Evolutionary conservation across 164 flowering plant genomes (phyloP).

Genomic region (Nelumbo lutea): DNA sequence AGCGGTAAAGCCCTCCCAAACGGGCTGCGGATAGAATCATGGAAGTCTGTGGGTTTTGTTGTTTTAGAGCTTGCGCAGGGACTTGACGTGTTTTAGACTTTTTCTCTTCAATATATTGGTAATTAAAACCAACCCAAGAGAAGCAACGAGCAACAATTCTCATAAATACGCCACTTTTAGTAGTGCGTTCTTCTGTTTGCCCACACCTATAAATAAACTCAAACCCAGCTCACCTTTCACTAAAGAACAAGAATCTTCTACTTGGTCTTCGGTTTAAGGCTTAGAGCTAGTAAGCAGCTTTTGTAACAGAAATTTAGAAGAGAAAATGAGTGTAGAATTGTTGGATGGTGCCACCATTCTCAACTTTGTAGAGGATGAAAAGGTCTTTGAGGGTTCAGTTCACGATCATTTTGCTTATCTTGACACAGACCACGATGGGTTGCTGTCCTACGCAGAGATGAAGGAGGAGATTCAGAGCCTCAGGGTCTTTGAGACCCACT

Average conservation of each 20-base stretch:
- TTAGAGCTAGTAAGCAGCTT: too few relatives aligned
- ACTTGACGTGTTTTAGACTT: too few relatives aligned
- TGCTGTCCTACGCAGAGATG: slow-evolving; percentile 16
- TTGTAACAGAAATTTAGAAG: background rate
- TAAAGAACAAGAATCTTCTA: background rate
- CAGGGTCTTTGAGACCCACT: slow-evolving; percentile 17
- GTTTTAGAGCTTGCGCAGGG: too few relatives aligned
- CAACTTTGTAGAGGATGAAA: slow-evolving; percentile 16
- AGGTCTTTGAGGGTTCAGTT: slow-evolving; percentile 1
- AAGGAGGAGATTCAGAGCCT: slow-evolving; percentile 12
- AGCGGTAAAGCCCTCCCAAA: too few relatives aligned
- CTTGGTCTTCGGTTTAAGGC: background rate
- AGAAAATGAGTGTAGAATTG: slow-evolving; percentile 16
- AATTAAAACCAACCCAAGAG: background rate
- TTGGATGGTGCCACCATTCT: slow-evolving; percentile 15
- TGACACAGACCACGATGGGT: slow-evolving; percentile 7
- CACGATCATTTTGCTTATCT: slow-evolving; percentile 6
- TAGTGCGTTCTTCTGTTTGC: background rate
- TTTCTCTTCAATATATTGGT: too few relatives aligned
- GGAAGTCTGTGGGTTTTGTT: too few relatives aligned
- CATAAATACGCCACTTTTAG: too few relatives aligned
- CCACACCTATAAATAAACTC: background rate
- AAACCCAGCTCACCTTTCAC: background rate
- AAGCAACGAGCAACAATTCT: background rate
- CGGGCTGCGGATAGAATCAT: too few relatives aligned